These are phyloP conservation scores for Schizosaccharomyces versatilis DNA, from an alignment of 1,139 yeast species.

Conservation along the genomic window DNA sequence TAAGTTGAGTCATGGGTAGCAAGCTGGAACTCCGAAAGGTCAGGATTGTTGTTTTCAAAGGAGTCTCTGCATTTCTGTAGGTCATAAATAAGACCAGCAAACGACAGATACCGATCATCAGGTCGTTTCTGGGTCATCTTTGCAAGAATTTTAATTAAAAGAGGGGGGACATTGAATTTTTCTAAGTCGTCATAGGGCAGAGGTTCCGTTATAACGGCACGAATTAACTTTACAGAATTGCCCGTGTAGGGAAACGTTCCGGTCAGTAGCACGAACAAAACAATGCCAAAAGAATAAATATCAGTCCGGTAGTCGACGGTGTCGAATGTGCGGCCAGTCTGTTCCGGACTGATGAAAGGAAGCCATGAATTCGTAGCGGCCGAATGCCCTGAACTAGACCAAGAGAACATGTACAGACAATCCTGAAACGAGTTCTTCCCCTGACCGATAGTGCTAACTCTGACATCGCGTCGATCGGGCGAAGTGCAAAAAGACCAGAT, in stretches of 20 bases:
- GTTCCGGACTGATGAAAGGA: conserved; percentile 12
- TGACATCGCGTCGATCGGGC: not conserved
- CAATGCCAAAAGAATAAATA: conserved; percentile 13
- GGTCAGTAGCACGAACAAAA: conserved; percentile 12
- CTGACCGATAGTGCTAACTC: not conserved
- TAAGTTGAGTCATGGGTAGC: too few species aligned
- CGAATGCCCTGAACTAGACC: not conserved
- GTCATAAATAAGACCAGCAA: not conserved
- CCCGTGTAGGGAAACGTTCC: conserved; percentile 10
- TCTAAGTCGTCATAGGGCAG: not conserved
- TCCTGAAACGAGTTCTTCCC: not conserved
- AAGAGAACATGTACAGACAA: not conserved
- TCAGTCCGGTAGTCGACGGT: conserved; percentile 13
- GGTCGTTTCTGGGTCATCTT: conserved; percentile 1
- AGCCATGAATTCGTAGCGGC: not conserved
- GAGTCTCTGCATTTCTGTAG: not conserved
- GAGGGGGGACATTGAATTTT: not conserved
- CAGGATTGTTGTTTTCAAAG: not conserved
- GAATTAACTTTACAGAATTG: conserved; percentile 6
- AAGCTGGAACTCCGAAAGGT: too few species aligned
- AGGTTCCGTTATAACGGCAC: not conserved
- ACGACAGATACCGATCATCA: not conserved
- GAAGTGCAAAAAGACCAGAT: not conserved
- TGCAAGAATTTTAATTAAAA: not conserved
- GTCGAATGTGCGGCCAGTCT: conserved; percentile 13